A percentile compares a stretch with the other conserved stretches of the same genome.
Evolutionary conservation across 2,329 filamentous ascomycete genomes (phyloP).

Genomic region (Fusarium sp.): DNA sequence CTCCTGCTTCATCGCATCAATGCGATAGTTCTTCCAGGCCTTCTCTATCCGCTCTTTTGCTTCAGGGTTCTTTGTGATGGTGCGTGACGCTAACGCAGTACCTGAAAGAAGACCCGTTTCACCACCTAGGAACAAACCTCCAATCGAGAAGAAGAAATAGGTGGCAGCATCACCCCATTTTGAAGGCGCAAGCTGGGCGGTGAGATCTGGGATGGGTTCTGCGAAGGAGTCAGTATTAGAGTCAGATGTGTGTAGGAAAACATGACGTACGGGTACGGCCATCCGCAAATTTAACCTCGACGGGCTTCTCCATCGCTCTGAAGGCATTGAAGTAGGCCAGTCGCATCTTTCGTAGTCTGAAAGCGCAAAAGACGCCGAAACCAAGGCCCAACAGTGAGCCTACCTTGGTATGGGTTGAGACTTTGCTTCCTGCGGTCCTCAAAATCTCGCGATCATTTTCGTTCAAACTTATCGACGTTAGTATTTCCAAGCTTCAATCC

Average conservation of each 20-base stretch:
- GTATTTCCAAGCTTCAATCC: not conserved
- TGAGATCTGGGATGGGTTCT: conserved; percentile 2
- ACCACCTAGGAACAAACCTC: not conserved
- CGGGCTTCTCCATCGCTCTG: not conserved
- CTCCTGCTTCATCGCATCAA: conserved; percentile 2
- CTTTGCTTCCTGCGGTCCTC: not conserved
- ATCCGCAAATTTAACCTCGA: not conserved
- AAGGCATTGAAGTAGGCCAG: conserved; percentile 9
- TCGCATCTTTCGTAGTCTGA: not conserved
- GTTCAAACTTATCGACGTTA: not conserved
- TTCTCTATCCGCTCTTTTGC: not conserved
- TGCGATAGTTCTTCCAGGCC: not conserved
- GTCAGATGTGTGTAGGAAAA: fast-evolving
- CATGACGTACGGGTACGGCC: not conserved
- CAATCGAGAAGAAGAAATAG: not conserved
- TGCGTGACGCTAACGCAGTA: not conserved
- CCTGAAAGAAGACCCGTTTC: not conserved
- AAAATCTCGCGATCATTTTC: not conserved
- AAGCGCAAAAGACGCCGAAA: not conserved
- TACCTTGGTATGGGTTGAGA: not conserved
- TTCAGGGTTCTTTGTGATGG: not conserved
- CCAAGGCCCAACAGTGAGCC: not conserved
- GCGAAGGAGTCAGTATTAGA: not conserved
- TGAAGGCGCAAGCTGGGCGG: not conserved
- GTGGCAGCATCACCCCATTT: conserved; percentile 1